Evolutionary conservation across 163 green algal genomes (phyloP), one percentile per base, ranked within the genome.

Genomic region (Botryococcus braunii): DNA sequence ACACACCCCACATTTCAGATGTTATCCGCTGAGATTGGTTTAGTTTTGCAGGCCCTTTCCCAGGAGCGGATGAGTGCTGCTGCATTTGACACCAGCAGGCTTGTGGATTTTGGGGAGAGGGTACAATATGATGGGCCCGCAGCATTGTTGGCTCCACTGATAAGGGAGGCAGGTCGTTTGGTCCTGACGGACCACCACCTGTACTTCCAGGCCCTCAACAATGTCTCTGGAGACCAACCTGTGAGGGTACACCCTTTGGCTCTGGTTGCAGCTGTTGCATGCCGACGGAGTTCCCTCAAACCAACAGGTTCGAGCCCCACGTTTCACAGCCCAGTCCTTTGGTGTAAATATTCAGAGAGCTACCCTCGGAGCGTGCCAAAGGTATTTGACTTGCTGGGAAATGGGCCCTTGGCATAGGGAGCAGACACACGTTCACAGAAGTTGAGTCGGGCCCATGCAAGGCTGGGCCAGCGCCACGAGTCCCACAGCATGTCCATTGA

Each of bases 201-300:
- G 1, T 98, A 98, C 83, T 97, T 97, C 74, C 91, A 97, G 77
- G 90, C 91, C 2, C 79, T 92, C 50, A 83, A 93, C 78, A 86
- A 88, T 70, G 75, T 95, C 17, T 66, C 74, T 34, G 84, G 89
- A 0, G 79, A 82, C 65, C 70, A 47, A 0, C 74, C 80, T 5
- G 79, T 90, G 38, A 77, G 77, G 46, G 82, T 57, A 13, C 83
- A 95, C 77, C 79, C 85, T 25, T 77, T 97, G 25, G 48, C 79
- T n/a, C 80, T 50, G 8, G 80, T 97, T 4, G 88, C 82, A 13
- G 85, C 84, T 21, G 80, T 94, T 2, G 88, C 88, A 3, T 74
- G 85, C 5, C 78, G 91, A 5, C 81, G 85, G 49, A 83, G 67
- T 67, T 81, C 74, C 2, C 79, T 96, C 59, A 66, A 74, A 8